A percentile compares a stretch with the other conserved stretches of the same genome.
These are phyloP conservation scores for Vitis rotundifolia DNA, from an alignment of 164 flowering plant genomes.

Conservation along the genomic window DNA sequence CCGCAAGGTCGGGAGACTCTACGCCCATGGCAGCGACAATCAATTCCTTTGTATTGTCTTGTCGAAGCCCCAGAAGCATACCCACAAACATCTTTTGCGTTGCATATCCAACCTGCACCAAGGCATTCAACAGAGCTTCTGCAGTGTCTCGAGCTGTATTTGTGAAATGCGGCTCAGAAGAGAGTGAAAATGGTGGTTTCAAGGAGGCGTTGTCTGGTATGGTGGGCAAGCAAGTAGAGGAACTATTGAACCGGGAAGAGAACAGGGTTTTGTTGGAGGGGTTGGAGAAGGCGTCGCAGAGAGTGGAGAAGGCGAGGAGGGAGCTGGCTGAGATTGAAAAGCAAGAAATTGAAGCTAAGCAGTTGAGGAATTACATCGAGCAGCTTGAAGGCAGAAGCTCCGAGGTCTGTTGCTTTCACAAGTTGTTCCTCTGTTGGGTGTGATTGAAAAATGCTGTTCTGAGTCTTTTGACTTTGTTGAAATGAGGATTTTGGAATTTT, in stretches of 20 bases:
- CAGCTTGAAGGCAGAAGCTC: slow-evolving; percentile 61
- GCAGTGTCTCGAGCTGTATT: slow-evolving; percentile 1
- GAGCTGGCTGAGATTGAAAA: slow-evolving; percentile 71
- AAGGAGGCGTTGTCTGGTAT: slow-evolving; percentile 64
- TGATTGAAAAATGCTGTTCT: too few relatives aligned
- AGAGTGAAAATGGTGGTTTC: slow-evolving; percentile 26
- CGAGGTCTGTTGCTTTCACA: slow-evolving; percentile 51
- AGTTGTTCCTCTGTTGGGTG: neutral
- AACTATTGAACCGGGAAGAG: slow-evolving; percentile 68
- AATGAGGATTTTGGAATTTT: too few relatives aligned
- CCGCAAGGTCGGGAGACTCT: too few relatives aligned
- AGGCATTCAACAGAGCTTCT: slow-evolving; percentile 4
- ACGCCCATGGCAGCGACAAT: neutral
- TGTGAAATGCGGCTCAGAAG: slow-evolving; percentile 34
- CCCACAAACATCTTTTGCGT: neutral
- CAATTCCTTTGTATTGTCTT: neutral
- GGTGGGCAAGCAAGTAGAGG: slow-evolving; percentile 69
- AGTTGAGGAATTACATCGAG: slow-evolving; percentile 46
- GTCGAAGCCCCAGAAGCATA: neutral
- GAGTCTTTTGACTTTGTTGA: too few relatives aligned
- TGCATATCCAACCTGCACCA: slow-evolving; percentile 2
- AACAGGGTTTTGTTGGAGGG: slow-evolving; percentile 70
- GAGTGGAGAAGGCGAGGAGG: slow-evolving; percentile 73
- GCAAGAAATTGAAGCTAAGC: slow-evolving; percentile 65
- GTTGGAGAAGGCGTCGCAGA: slow-evolving; percentile 63